Evolutionary conservation across 1,139 yeast genomes (phyloP).

Genomic region (Cylindricascospora bacillispora): DNA sequence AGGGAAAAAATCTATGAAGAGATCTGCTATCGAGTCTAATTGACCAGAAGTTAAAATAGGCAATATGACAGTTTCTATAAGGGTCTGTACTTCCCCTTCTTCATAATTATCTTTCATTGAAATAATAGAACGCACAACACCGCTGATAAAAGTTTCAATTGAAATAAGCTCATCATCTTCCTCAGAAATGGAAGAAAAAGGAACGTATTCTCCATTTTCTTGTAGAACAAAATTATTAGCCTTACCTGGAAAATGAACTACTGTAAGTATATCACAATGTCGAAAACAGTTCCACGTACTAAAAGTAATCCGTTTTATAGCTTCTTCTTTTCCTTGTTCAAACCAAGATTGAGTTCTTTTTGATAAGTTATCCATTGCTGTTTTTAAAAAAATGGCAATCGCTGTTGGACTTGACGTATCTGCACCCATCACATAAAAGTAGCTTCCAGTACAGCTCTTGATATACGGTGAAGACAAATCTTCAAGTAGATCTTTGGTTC

Average conservation of each 20-base stretch:
- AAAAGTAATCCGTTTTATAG: too few species aligned
- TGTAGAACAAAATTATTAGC: conserved; percentile 61
- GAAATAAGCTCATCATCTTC: conserved; percentile 38
- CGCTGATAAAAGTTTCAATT: conserved; percentile 74
- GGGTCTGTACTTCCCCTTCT: conserved; percentile 53
- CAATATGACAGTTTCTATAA: conserved; percentile 48
- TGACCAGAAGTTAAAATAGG: conserved; percentile 49
- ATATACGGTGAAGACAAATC: too few species aligned
- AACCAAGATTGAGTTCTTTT: too few species aligned
- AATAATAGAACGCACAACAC: conserved; percentile 60
- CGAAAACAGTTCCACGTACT: too few species aligned
- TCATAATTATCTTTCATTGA: conserved; percentile 59
- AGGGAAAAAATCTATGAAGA: conserved; percentile 39
- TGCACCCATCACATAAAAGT: too few species aligned
- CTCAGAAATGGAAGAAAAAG: too few species aligned
- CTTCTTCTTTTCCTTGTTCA: too few species aligned
- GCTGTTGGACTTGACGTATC: too few species aligned
- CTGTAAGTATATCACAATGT: conserved; percentile 59
- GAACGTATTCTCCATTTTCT: conserved; percentile 38
- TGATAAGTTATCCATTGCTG: too few species aligned
- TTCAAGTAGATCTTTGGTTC: too few species aligned
- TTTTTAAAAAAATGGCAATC: too few species aligned
- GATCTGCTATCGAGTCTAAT: conserved; percentile 27
- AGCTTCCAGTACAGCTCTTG: too few species aligned
- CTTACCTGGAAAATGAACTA: conserved; percentile 67